Base-by-base conservation (phyloP, 176 grass and related monocot species). In the Typha latifolia region DNA sequence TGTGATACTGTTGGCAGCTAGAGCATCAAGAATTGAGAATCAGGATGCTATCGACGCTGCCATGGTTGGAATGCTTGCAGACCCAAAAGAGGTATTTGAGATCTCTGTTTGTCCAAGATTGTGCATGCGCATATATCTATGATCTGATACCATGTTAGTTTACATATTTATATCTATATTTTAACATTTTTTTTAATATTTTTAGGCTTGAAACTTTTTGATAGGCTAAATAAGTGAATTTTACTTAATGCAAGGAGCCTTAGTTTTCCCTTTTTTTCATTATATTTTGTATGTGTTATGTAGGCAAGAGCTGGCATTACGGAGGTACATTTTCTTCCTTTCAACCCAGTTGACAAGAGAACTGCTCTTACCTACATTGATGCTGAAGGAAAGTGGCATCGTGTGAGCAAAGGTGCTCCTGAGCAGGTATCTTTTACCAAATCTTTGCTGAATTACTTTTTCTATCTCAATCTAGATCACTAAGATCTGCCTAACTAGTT, bases 301-400 rank as follows among this genome's bases (percentile, higher is more conserved):
- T 48, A 85, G 83, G 95, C 89, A 18, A 83, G 95, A 64, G 86
- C 74, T 12, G 95, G 95, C 26, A 87, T 99, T 65, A 12, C 10
- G 10, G 89, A 94, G 74, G 22, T 87, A 12, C 95, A 99, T 69
- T 99, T 99, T 72, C 81, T 94, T 4, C 95, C 95, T 12, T 99
- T 99, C 83, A 94, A 99, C 47, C 95, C 95, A 12, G 95, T 99
- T 0, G 89, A 94, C 68, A 99, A 99, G 77, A 85, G 95, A 73
- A 99, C 95, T 67, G 95, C 95, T 47, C 86, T 99, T 59, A 94
- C 95, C 56, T 99, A 99, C 62, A 6, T 72, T 12, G 62, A 76
- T 66, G 49, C 53, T 16, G 55, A 80, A 48, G 77, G 49, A 32
- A 77, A 27, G 5, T 99, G 95, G 86, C 89, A 90, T 81, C 86